A percentile compares a stretch with the other conserved stretches of the same genome.
Conservation (phyloP, 306 rosid genomes). For the Quercus parvula region DNA sequence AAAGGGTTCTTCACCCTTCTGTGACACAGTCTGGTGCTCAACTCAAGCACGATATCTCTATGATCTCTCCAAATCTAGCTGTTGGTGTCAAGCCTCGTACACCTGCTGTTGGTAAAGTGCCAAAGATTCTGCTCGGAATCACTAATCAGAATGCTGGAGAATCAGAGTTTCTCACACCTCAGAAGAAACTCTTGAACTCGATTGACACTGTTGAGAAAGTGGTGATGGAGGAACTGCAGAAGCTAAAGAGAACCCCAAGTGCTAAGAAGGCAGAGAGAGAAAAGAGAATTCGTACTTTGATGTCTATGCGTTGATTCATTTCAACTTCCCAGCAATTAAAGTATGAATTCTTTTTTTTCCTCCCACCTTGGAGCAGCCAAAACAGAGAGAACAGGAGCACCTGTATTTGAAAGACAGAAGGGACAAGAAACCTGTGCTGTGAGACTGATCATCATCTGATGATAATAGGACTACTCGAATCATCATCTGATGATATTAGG, state of each 20-base stretch:
- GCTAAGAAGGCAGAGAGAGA: slow-evolving; percentile 81
- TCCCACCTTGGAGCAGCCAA: neutral
- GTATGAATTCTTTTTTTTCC: too few species aligned
- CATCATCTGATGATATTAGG: slow-evolving; percentile 49
- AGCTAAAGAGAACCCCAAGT: slow-evolving; percentile 55
- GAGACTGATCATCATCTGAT: slow-evolving; percentile 41
- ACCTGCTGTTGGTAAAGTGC: slow-evolving; percentile 33
- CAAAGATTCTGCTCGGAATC: slow-evolving; percentile 42
- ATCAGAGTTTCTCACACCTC: slow-evolving; percentile 54
- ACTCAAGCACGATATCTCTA: slow-evolving; percentile 8
- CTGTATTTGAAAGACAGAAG: neutral
- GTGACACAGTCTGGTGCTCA: neutral
- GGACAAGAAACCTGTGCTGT: neutral
- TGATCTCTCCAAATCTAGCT: slow-evolving; percentile 23
- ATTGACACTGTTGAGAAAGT: slow-evolving; percentile 67
- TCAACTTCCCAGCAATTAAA: neutral
- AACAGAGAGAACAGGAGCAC: neutral
- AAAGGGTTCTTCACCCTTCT: slow-evolving; percentile 9
- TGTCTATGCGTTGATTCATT: slow-evolving; percentile 76
- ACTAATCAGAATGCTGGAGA: slow-evolving; percentile 33
- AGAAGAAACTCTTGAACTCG: slow-evolving; percentile 68
- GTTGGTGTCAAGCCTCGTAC: slow-evolving; percentile 6
- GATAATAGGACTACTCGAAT: slow-evolving; percentile 26
- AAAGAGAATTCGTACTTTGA: slow-evolving; percentile 55
- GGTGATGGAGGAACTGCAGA: slow-evolving; percentile 64